Conservation (phyloP, 305 asterid genomes). For the Fraxinus sp. region DNA sequence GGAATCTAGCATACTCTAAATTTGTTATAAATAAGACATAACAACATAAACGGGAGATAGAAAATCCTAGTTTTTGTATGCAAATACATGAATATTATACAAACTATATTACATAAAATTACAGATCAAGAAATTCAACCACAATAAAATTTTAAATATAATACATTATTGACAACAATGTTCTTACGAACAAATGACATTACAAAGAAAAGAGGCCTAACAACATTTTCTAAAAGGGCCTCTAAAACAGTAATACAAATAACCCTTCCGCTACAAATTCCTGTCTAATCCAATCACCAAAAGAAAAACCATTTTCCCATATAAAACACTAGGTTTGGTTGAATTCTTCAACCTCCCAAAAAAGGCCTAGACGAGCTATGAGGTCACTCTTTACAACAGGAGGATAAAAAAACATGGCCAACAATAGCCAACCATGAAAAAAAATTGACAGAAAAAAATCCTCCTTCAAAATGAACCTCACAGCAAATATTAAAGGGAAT, state of each 20-base stretch:
- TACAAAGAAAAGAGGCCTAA: conserved; percentile 28
- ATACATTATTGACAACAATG: neutral
- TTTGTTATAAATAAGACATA: neutral
- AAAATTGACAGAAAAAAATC: conserved; percentile 15
- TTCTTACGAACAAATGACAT: conserved; percentile 16
- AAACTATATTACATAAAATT: neutral
- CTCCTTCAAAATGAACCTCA: conserved; percentile 41
- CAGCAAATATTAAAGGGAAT: conserved; percentile 27
- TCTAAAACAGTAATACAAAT: conserved; percentile 31
- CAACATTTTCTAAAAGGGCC: conserved; percentile 17
- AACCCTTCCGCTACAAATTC: conserved; percentile 17
- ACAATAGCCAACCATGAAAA: conserved; percentile 35
- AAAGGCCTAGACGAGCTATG: conserved; percentile 30
- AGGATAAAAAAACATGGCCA: conserved; percentile 39
- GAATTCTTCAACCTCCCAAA: conserved; percentile 32
- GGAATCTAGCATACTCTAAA: neutral
- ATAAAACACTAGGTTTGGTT: conserved; percentile 22
- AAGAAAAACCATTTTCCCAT: conserved; percentile 23
- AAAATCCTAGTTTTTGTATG: neutral
- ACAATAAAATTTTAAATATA: neutral
- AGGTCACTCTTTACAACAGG: conserved; percentile 38
- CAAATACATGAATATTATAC: neutral
- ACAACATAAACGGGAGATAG: neutral
- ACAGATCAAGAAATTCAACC: neutral
- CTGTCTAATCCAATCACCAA: conserved; percentile 25